Percentiles rank a stretch among this genome's conserved stretches.
Conservation (phyloP, 106 monocot genomes). For the Dendrobium chrysotoxum region DNA sequence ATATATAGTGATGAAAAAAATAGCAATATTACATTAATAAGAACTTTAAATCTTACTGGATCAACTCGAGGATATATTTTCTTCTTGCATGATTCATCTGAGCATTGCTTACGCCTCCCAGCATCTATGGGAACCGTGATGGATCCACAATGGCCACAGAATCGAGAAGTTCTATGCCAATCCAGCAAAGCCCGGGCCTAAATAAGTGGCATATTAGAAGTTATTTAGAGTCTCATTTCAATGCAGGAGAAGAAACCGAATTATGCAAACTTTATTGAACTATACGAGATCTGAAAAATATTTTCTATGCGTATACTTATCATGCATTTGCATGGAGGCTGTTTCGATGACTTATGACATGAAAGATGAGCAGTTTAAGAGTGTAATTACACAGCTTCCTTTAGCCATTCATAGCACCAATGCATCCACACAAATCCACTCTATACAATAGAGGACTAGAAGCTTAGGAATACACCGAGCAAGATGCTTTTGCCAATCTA, state of each 20-base stretch:
- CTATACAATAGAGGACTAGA: no score
- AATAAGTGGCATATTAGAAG: neutral
- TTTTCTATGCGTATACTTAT: no score
- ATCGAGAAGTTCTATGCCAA: slow-evolving; percentile 65
- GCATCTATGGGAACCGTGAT: slow-evolving; percentile 41
- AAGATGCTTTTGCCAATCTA: neutral
- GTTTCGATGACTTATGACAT: neutral
- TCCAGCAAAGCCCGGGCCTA: slow-evolving; percentile 82
- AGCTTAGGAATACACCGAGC: neutral
- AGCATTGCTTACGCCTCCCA: slow-evolving; percentile 82
- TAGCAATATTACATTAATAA: neutral
- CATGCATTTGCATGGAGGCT: no score
- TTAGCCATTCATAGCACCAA: neutral
- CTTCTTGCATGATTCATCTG: slow-evolving; percentile 73
- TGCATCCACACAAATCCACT: no score
- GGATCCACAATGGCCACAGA: slow-evolving; percentile 80
- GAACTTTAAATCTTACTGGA: slow-evolving; percentile 44
- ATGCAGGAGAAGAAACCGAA: neutral
- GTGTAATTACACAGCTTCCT: neutral
- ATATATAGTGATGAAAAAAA: neutral
- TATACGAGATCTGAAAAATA: no score
- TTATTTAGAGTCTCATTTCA: slow-evolving; percentile 2
- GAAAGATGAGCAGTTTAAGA: neutral
- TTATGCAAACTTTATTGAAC: neutral
- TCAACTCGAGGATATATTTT: slow-evolving; percentile 83